Conservation (phyloP, 1,284 basidiomycete species). For the Boletus holoroseus region DNA sequence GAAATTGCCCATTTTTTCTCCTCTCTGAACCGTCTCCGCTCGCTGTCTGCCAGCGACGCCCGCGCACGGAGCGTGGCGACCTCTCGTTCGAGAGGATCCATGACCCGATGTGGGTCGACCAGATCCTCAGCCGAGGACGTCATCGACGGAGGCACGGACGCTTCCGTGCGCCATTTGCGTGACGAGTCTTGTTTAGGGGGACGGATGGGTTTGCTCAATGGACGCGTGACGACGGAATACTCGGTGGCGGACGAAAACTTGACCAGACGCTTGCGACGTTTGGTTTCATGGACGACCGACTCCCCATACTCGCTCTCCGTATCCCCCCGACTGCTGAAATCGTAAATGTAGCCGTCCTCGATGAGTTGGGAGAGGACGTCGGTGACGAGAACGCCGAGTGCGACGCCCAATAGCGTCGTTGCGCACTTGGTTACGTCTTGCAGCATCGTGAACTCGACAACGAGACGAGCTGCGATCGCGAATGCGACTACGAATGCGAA, state of each 20-base stretch:
- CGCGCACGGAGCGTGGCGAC: slow-evolving; percentile 65
- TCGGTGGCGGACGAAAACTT: slow-evolving; percentile 32
- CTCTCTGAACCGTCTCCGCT: slow-evolving; percentile 73
- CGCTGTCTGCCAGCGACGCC: slow-evolving; percentile 73
- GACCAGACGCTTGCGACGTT: slow-evolving; percentile 30
- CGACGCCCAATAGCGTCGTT: slow-evolving; percentile 56
- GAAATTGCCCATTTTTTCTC: slow-evolving; percentile 78
- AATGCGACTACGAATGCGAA: slow-evolving; percentile 52
- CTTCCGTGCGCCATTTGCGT: slow-evolving; percentile 30
- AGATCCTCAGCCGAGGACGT: slow-evolving; percentile 56
- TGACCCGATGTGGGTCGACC: slow-evolving; percentile 50
- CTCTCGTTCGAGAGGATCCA: slow-evolving; percentile 65
- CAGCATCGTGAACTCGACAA: slow-evolving; percentile 51
- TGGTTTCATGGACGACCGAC: slow-evolving; percentile 16
- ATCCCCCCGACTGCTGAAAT: slow-evolving; percentile 15
- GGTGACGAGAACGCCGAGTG: slow-evolving; percentile 58
- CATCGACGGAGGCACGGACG: slow-evolving; percentile 36
- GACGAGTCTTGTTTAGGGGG: slow-evolving; percentile 30
- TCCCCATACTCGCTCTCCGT: slow-evolving; percentile 20
- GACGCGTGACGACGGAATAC: slow-evolving; percentile 7
- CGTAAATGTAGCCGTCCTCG: slow-evolving; percentile 40
- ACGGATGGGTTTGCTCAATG: slow-evolving; percentile 25
- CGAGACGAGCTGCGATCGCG: slow-evolving; percentile 54
- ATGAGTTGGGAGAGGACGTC: slow-evolving; percentile 60
- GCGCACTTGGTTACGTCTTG: slow-evolving; percentile 50